phyloP scores from a whole-genome alignment of 169 alveolate genomes.

The Toxoplasma gondii region DNA sequence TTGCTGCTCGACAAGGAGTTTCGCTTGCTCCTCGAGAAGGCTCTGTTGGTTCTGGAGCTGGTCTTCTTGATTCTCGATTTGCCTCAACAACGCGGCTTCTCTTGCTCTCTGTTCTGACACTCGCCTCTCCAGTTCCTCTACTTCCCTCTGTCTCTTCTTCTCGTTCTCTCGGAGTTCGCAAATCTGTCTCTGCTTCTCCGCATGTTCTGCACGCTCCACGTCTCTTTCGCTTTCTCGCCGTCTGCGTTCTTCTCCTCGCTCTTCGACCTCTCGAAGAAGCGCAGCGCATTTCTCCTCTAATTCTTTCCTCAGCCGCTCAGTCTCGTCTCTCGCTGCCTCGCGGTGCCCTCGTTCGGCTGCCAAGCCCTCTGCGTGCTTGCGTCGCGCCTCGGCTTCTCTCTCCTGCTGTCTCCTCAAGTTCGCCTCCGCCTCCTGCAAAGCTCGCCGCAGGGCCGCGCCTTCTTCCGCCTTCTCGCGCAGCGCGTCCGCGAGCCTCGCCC shows the following conservation, averaged over 20 bases:
- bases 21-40: background rate
- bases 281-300: background rate
- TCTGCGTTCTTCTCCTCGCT: background rate
- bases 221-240: background rate
- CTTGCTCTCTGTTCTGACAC: background rate
- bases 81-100: background rate
- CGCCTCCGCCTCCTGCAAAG: background rate
- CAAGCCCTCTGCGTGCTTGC: background rate
- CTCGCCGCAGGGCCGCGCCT: background rate
- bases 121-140: background rate
- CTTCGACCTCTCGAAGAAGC: background rate
- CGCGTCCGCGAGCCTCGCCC: background rate
- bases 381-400: background rate
- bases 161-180: background rate
- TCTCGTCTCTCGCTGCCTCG: background rate
- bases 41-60: conserved; percentile 14
- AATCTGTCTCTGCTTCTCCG: background rate
- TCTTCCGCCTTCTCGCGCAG: background rate
- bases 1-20: conserved; percentile 10
- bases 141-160: background rate
- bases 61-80: background rate
- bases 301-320: background rate
- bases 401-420: background rate
- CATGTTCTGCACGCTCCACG: background rate
- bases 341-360: background rate